A percentile compares a stretch with the other conserved stretches of the same genome.
Evolutionary conservation across 352 stramenopile species (phyloP).

Genomic region (Pythium coloratum): DNA sequence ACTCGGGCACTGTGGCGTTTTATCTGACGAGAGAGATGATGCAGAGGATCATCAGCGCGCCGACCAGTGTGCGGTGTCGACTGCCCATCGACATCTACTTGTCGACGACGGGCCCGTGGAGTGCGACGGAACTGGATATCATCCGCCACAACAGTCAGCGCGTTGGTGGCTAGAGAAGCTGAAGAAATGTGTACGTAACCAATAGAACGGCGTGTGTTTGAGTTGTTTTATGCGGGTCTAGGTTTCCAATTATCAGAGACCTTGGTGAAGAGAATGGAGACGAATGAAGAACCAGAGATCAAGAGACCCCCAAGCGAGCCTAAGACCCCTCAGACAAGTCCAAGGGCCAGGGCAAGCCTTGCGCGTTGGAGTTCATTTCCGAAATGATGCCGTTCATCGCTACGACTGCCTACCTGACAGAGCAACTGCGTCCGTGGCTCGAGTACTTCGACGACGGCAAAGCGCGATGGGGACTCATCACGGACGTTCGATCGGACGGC

Average conservation of each 20-base stretch:
- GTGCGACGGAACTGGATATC: slow-evolving; percentile 9
- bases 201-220: background rate
- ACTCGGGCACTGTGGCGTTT: slow-evolving; percentile 17
- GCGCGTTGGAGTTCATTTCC: background rate
- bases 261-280: background rate
- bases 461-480: background rate
- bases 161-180: background rate
- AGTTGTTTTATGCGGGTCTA: background rate
- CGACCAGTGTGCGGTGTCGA: background rate
- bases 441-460: background rate
- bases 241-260: background rate
- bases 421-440: background rate
- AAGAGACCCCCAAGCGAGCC: too few species aligned
- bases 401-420: background rate
- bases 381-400: background rate
- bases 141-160: slow-evolving; percentile 9
- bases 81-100: slow-evolving; percentile 18
- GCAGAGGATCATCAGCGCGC: slow-evolving; percentile 4
- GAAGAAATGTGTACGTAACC: background rate
- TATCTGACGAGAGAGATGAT: slow-evolving; percentile 13
- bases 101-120: slow-evolving; percentile 11
- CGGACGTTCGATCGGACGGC: background rate
- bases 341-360: background rate
- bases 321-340: too few species aligned
- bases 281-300: background rate